Evolutionary conservation across 2,329 filamentous ascomycete species (phyloP), one percentile per base, ranked within the genome.

Genomic region (Helotiales sp.): DNA sequence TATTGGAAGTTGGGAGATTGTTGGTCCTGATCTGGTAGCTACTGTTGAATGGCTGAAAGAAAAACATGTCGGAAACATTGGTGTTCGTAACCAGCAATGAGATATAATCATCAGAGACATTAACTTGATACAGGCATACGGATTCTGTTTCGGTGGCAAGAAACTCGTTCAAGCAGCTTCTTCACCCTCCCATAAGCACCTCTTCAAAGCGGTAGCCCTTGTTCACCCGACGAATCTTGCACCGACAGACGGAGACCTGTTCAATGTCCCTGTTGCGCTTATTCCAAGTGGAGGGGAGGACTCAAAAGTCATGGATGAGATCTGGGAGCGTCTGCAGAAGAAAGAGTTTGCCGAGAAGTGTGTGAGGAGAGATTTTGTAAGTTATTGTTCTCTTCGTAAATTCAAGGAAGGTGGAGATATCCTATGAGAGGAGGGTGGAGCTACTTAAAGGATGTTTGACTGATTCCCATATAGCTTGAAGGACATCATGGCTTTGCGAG

Each of bases 231-330:
- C 54, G 5, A 50, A 44, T 19, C 40, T 51, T 4, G 5, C 13
- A 2, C 27, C 31, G 5, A 17, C 27, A 25, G 54, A 55, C 24
- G 54, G 46, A 17, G 54, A 55, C 6, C 34, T 50, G 6, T 50
- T 55, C 22, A 31, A 31, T 4, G 34, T 55, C n/a, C 54, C 54
- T 15, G 31, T 55, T 10, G 54, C 54, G 15, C 46, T 55, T 13
- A 38, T 55, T n/a, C 54, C 54, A 7, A 55, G 54, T 27, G 54
- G 47, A n/a, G 54, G 54, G 15, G 54, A 55, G 29, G 54, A 55
- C n/a, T 34, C n/a, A 33, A 22, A 7, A 10, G 46, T 55, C 15
- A 55, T 55, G 54, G 17, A 55, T 44, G 46, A 15, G 9, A 29
- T 55, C 13, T 55, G 54, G 54, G 46, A 34, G 12, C 17, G 31